Base-by-base conservation (phyloP, 1,139 yeast species). In the Geotrichum candidum region DNA sequence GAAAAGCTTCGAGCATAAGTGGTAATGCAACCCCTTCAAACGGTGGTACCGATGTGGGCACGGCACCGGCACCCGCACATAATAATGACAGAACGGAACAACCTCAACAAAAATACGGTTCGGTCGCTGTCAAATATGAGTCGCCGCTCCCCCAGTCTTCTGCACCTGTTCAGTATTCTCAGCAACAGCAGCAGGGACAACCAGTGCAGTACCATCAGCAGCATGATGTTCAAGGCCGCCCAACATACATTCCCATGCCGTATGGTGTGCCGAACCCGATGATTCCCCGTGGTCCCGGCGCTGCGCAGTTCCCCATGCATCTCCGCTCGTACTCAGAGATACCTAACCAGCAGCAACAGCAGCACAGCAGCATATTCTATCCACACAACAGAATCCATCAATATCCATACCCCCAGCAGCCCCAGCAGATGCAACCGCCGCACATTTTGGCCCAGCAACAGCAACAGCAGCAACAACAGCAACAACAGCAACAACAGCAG, bases 401-500 rank as follows among this genome's bases (percentile, higher is more conserved):
- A 53, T 50, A 31, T 33, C 60, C 48, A 41, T 50, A 50, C 22
- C 63, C 41, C 27, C 59, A 22, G 18, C 54, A 29, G n/a, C 50
- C 48, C 35, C 51, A 45, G 7, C 46, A 41, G 6, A 41, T 18
- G 54, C 58, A 31, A 56, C 51, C 22, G 35, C 50, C 35, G 51
- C 38, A 23, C 9, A 41, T 46, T 10, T 33, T n/a, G 29, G 11
- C 53, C 9, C 50, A 51, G 48, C 66, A 64, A 1, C 61, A 61
- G 48, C 66, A 58, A 25, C 65, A 53, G 23, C 66, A 51, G 23
- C 68, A 61, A 23, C 62, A 56, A 4, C 57, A 51, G 5, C 64
- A 54, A 6, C 65, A 64, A 15, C 61, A 56, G 9, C 59, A 52
- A 27, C 51, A 48, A 9, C 53, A 18, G 25, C 58, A 55, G 53